Evolutionary conservation across 1,284 basidiomycete genomes (phyloP), one percentile per base, ranked within the genome.

Genomic region (Tremellales sp.): DNA sequence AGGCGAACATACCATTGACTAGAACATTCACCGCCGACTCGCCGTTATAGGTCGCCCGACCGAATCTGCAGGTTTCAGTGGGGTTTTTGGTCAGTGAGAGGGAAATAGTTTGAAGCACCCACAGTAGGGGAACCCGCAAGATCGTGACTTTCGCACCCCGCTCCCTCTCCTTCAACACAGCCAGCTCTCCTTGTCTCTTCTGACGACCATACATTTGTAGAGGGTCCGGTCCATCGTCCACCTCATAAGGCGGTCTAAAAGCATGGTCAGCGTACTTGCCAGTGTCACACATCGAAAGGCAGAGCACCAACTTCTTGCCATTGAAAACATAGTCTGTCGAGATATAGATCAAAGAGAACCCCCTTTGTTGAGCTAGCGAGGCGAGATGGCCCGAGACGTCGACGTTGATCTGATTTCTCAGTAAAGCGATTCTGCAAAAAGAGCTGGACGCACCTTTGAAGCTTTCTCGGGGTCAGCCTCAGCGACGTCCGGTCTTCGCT

Each of bases 1-100:
- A 33, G n/a, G 24, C 39, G 15, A 27, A 21, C 7, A 13, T 43
- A 68, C 67, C 66, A 51, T 78, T 75, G 17, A 74, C 59, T 5
- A 79, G 60, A 19, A 75, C 54, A 53, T 78, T 78, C 46, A 79
- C 72, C 0, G 77, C 77, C 12, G 72, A 74, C 53, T 79, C 77
- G 25, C 62, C 64, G 50, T 77, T 76, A 47, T 67, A 69, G 47
- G 73, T 66, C 0, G 69, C 67, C 19, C 60, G 51, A 15, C 77
- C 77, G 55, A 77, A 79, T 24, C 76, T 77, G 46, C 19, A 15
- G 29, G n/a, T 33, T n/a, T 10, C 29, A n/a, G n/a, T 10, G n/a
- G 29, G 10, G 29, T 10, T 33, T 8, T 33, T n/a, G 29, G n/a
- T n/a, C n/a, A n/a, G n/a, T n/a, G n/a, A n/a, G n/a, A n/a, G n/a